Evolutionary conservation across 768 basidiomycete species (phyloP).

Genomic region (Agrocybe praecox): DNA sequence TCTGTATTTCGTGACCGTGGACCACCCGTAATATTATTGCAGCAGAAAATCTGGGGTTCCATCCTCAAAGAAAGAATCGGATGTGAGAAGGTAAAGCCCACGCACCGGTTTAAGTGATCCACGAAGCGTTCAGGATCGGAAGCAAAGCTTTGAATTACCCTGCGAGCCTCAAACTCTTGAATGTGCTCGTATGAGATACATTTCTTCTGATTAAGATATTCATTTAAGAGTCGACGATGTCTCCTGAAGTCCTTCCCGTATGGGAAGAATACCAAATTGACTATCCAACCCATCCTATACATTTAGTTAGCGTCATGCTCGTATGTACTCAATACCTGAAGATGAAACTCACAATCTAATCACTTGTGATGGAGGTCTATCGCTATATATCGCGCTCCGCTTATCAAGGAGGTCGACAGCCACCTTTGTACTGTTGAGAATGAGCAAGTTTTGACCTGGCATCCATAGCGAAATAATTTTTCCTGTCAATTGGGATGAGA

Average conservation of each 20-base stretch:
- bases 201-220: conserved; percentile 38
- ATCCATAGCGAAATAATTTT: conserved; percentile 51
- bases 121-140: not conserved
- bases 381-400: conserved; percentile 62
- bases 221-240: conserved; percentile 47
- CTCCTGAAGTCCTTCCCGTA: conserved; percentile 52
- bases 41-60: conserved; percentile 39
- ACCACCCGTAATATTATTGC: conserved; percentile 49
- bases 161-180: conserved; percentile 43
- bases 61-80: not conserved
- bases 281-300: conserved; percentile 51
- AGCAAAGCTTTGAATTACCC: conserved; percentile 45
- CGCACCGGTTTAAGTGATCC: conserved; percentile 3
- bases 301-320: not conserved
- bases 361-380: conserved; percentile 40
- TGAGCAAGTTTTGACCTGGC: conserved; percentile 53
- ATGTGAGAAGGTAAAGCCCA: no score
- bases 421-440: conserved; percentile 48
- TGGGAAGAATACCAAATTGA: conserved; percentile 45
- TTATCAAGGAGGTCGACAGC: conserved; percentile 62
- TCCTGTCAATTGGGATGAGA: not conserved
- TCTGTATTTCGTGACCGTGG: conserved; percentile 48
- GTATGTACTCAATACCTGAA: not conserved
- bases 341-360: conserved; percentile 16
- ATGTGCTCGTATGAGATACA: conserved; percentile 39